Conservation (phyloP, 495 filamentous ascomycete genomes). For the Lepidopterella palustris region DNA sequence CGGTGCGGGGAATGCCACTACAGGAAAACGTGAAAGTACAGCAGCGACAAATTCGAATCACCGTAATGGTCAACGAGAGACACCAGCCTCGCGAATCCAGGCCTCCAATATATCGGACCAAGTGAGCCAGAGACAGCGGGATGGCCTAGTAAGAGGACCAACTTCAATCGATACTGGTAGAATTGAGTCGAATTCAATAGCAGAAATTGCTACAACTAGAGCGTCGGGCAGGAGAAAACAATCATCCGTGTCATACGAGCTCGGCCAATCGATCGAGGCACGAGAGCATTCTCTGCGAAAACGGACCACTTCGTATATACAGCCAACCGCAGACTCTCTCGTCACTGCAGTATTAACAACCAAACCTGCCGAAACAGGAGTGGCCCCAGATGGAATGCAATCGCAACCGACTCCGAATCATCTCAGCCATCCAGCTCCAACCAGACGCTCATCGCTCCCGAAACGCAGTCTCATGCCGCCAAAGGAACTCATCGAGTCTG, state of each 20-base stretch:
- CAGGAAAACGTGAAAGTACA: background rate
- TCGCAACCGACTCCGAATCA: background rate
- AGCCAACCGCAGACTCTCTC: background rate
- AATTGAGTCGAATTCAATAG: background rate
- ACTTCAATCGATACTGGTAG: background rate
- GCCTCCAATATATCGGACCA: background rate
- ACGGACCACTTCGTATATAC: too few relatives aligned
- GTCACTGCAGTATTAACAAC: background rate
- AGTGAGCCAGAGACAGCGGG: background rate
- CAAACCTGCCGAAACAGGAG: background rate
- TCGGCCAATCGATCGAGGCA: background rate
- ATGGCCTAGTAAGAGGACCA: background rate
- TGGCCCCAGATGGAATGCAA: background rate
- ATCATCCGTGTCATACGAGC: background rate
- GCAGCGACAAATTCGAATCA: background rate
- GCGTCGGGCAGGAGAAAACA: background rate
- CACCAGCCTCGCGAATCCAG: background rate
- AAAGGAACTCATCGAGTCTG: background rate
- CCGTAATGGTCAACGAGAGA: background rate
- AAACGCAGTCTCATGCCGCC: background rate
- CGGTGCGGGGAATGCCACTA: background rate
- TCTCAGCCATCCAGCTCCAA: background rate
- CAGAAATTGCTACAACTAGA: background rate
- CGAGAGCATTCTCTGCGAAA: background rate
- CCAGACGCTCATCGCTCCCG: background rate